Evolutionary conservation across 257 asterid species (phyloP).

Genomic region (Paraleonurus japonicus): DNA sequence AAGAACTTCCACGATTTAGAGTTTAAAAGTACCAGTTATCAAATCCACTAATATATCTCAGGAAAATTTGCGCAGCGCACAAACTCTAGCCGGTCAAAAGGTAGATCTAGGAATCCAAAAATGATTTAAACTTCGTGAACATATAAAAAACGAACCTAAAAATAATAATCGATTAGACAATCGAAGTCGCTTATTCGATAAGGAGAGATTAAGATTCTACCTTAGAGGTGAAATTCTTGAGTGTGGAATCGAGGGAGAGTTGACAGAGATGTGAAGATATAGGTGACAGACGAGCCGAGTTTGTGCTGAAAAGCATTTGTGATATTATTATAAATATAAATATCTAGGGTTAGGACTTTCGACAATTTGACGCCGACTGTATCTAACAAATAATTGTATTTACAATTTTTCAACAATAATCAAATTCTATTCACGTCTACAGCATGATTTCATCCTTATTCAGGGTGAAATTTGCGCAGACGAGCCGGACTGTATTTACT

Average conservation of each 20-base stretch:
- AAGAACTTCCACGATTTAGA: background rate
- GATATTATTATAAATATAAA: constrained; percentile 1
- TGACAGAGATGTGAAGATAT: constrained; percentile 5
- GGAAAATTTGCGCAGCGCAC: background rate
- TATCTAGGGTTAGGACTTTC: constrained; percentile 38
- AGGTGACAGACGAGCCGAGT: constrained; percentile 17
- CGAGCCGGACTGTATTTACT: no score
- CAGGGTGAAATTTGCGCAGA: no score
- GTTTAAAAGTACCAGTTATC: background rate
- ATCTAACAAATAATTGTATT: background rate
- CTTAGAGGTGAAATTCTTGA: constrained; percentile 19
- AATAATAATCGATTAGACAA: background rate
- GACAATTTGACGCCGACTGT: constrained; percentile 15
- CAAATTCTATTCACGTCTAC: no score
- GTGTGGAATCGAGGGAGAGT: constrained; percentile 16
- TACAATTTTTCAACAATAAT: no score
- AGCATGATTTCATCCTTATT: no score
- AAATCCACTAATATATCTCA: background rate
- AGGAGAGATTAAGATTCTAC: constrained; percentile 14
- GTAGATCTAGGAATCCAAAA: constrained; percentile 21
- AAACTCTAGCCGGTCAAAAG: background rate
- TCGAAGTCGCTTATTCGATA: background rate
- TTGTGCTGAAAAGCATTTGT: background rate
- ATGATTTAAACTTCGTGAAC: background rate
- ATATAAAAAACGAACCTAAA: background rate